Evolutionary conservation across 148 eudicot genomes (phyloP), one percentile per base, ranked within the genome.

Genomic region (Linanthus parryae): DNA sequence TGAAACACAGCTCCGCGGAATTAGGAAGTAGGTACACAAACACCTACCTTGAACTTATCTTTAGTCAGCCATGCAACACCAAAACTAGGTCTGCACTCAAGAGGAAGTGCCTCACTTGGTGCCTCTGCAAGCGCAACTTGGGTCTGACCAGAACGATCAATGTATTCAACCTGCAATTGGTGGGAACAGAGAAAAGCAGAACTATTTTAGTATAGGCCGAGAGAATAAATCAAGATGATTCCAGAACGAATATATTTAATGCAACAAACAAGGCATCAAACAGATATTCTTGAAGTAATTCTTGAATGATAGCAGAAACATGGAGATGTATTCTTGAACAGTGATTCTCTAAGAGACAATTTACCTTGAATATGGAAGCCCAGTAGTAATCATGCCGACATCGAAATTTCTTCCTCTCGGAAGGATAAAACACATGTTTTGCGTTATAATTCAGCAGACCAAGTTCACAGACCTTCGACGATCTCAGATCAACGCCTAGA

Each of bases 341-440:
- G n/a, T n/a, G n/a, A n/a, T n/a, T n/a, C n/a, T n/a, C n/a, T n/a
- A n/a, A n/a, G 31, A 25, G 3, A 18, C 48, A 7, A 12, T 38
- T 63, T 40, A 92, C 99, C 96, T 87, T 62, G 63, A 92, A 87
- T 57, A 92, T 65, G 47, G 99, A 92, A 60, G 99, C 94, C 99
- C 99, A 92, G 52, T 92, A 92, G 76, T 87, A 92, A 80, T 92
- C 99, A 77, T 84, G 72, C 48, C 70, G 96, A 56, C 99, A 92
- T 47, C 99, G 89, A 52, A 84, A 92, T 53, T 80, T 92, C 63
- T 67, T 87, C 34, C 71, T 73, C 58, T 84, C 91, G 56, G 71
- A 72, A 18, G 96, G 99, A 52, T 87, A 77, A 62, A 92, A 76
- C 19, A 87, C 99, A 52, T 71, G 76, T 75, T 92, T 92, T 17